These are phyloP conservation scores for Globisporangium irregulare DNA, from an alignment of 352 stramenopile species.

Conservation along the genomic window DNA sequence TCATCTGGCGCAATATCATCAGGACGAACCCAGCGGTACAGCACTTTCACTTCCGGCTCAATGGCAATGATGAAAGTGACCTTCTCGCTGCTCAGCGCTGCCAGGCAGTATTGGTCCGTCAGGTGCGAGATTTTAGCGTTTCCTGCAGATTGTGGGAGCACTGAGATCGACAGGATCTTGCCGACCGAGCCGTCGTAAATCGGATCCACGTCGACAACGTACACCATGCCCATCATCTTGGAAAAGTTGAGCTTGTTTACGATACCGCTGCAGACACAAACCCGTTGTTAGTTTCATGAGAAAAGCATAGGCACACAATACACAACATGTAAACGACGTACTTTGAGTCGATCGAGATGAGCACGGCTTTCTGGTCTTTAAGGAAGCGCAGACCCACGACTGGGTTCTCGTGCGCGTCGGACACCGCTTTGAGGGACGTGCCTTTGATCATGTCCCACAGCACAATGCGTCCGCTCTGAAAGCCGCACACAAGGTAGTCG, in stretches of 20 bases:
- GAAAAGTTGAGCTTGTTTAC: slow-evolving; percentile 95
- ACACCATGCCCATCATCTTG: slow-evolving; percentile 94
- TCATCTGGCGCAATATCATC: slow-evolving; percentile 64
- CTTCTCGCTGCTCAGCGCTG: slow-evolving; percentile 84
- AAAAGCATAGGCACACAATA: neutral
- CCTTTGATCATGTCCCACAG: slow-evolving; percentile 97
- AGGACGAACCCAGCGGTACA: slow-evolving; percentile 92
- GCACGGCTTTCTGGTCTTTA: slow-evolving; percentile 83
- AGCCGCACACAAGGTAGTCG: slow-evolving; percentile 92
- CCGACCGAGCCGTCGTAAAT: slow-evolving; percentile 93
- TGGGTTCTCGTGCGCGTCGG: slow-evolving; percentile 87
- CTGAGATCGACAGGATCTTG: slow-evolving; percentile 80
- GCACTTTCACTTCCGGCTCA: slow-evolving; percentile 92
- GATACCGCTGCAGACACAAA: slow-evolving; percentile 68
- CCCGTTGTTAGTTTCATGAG: slow-evolving; percentile 14
- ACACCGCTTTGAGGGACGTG: slow-evolving; percentile 86
- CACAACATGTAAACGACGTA: slow-evolving; percentile 33
- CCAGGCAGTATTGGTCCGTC: slow-evolving; percentile 83
- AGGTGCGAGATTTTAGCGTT: slow-evolving; percentile 86
- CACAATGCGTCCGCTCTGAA: slow-evolving; percentile 91
- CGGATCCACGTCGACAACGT: slow-evolving; percentile 93
- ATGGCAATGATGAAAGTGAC: slow-evolving; percentile 96
- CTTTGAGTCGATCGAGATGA: slow-evolving; percentile 84
- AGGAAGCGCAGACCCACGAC: slow-evolving; percentile 85
- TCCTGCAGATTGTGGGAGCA: slow-evolving; percentile 71